Evolutionary conservation across 2,329 filamentous ascomycete genomes (phyloP).

Genomic region (Cordyceps fumosorosea): DNA sequence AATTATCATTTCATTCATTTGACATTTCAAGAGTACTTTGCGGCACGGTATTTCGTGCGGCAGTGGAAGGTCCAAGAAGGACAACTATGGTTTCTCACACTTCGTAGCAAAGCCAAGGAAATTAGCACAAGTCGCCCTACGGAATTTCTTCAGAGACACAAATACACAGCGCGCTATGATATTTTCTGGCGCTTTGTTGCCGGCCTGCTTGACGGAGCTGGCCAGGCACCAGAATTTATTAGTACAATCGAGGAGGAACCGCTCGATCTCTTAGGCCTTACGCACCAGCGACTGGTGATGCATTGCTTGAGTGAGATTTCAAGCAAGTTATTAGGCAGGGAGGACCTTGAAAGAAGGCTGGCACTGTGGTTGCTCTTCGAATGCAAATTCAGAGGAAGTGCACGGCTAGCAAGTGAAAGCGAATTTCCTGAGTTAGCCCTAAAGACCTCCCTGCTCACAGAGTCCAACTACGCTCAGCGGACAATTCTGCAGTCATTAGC

Average conservation of each 20-base stretch:
- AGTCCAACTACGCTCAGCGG: not conserved
- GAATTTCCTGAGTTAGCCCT: constrained; percentile 16
- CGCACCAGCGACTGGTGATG: too few species aligned
- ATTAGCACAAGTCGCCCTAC: constrained; percentile 2
- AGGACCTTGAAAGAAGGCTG: constrained; percentile 14
- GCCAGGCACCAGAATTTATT: too few species aligned
- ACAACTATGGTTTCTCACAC: too few species aligned
- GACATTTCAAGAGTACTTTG: constrained; percentile 38
- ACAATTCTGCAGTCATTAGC: not conserved
- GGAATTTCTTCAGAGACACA: constrained; percentile 27
- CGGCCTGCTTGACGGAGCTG: too few species aligned
- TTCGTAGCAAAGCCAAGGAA: constrained; percentile 2
- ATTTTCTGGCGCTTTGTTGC: constrained; percentile 36
- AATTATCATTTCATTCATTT: constrained; percentile 36
- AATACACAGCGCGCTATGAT: constrained; percentile 33
- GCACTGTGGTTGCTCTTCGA: constrained; percentile 20
- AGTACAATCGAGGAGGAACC: too few species aligned
- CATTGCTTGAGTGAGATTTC: too few species aligned
- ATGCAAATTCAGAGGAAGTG: constrained; percentile 12
- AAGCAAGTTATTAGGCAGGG: constrained; percentile 9
- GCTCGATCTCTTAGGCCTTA: too few species aligned
- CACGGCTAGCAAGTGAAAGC: constrained; percentile 14
- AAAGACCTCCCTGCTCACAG: constrained; percentile 2
- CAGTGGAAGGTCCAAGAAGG: constrained; percentile 24
- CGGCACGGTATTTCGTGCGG: constrained; percentile 31